These are phyloP conservation scores for Magnusiomyces clavatus DNA, from an alignment of 1,139 yeast genomes.

Conservation along the genomic window DNA sequence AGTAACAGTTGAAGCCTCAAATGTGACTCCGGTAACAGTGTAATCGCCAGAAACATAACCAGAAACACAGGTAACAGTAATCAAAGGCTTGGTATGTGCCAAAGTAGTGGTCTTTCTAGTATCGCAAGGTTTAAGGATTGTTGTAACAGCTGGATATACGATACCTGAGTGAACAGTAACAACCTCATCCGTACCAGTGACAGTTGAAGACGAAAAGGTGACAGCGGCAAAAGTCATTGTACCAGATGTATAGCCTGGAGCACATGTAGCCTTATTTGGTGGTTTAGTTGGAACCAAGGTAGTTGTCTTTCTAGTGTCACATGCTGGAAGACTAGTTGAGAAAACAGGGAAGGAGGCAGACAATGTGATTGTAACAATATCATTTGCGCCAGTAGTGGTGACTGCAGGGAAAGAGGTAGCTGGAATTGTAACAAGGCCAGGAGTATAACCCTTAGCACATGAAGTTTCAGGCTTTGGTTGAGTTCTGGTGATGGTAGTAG, in stretches of 20 bases:
- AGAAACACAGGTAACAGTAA: slow-evolving; percentile 11
- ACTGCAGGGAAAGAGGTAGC: slow-evolving; percentile 2
- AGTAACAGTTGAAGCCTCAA: slow-evolving; percentile 9
- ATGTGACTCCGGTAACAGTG: neutral
- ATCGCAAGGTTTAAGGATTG: no score
- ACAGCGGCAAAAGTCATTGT: neutral
- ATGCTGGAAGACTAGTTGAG: no score
- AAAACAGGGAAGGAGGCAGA: no score
- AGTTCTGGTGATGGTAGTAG: slow-evolving; percentile 5
- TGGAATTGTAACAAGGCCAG: neutral
- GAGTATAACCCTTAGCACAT: slow-evolving; percentile 14
- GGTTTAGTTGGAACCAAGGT: slow-evolving; percentile 6
- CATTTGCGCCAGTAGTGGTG: slow-evolving; percentile 11
- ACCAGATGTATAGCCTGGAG: slow-evolving; percentile 12
- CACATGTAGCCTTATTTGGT: slow-evolving; percentile 9
- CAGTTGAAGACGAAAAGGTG: slow-evolving; percentile 3
- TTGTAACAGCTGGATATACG: no score
- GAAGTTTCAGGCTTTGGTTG: slow-evolving; percentile 9
- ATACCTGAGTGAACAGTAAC: no score
- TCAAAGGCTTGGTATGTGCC: slow-evolving; percentile 2
- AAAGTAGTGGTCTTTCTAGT: slow-evolving; percentile 5
- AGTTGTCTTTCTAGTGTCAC: neutral
- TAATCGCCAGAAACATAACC: slow-evolving; percentile 9
- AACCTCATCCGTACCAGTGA: slow-evolving; percentile 8
- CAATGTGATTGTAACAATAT: no score